phyloP scores from a whole-genome alignment of 2,329 filamentous ascomycete genomes.

The Claviceps arundinis region DNA sequence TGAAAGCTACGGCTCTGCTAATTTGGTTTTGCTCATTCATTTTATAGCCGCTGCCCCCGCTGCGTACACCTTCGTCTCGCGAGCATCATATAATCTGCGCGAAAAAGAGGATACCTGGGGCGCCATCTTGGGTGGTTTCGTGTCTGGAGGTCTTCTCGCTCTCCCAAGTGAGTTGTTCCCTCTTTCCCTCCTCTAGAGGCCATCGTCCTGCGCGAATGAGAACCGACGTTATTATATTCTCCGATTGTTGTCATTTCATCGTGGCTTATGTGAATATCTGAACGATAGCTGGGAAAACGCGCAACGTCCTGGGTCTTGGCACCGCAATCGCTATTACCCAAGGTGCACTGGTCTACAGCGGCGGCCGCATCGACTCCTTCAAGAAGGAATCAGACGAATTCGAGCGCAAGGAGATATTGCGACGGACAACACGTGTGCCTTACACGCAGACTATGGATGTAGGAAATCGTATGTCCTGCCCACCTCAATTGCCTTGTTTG shows the following conservation, averaged over 20 bases:
- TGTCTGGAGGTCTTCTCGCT: conserved; percentile 60
- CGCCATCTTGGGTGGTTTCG: conserved; percentile 60
- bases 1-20: neutral
- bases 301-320: conserved; percentile 57
- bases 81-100: conserved; percentile 70
- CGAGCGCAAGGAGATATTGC: conserved; percentile 59
- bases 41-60: conserved; percentile 46
- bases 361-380: conserved; percentile 40
- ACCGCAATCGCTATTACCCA: conserved; percentile 41
- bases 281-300: conserved; percentile 38
- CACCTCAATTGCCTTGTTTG: neutral
- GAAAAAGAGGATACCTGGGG: conserved; percentile 73
- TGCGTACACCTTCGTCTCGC: conserved; percentile 64
- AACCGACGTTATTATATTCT: neutral
- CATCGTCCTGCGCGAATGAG: neutral
- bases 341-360: conserved; percentile 54
- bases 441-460: conserved; percentile 72
- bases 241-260: neutral
- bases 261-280: neutral
- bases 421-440: conserved; percentile 61
- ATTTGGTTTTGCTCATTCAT: neutral
- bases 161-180: conserved; percentile 46
- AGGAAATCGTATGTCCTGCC: conserved; percentile 55
- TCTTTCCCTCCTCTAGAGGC: neutral
- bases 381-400: conserved; percentile 55